These are phyloP conservation scores for Cajanus cajan DNA, from an alignment of 306 rosid species.

Conservation along the genomic window DNA sequence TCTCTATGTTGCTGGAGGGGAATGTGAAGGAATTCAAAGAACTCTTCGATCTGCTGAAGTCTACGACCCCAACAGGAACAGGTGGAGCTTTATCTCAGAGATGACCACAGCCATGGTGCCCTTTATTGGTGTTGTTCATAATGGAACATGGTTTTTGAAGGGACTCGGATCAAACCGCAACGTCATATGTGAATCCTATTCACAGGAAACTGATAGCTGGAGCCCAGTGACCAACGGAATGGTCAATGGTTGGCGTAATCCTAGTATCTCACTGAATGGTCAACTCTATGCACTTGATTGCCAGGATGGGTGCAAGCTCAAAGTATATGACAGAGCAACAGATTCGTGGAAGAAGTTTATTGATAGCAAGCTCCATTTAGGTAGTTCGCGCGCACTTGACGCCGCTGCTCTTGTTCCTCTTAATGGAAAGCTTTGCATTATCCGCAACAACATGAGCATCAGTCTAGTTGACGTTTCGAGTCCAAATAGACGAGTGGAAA, in stretches of 20 bases:
- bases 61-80: conserved; percentile 81
- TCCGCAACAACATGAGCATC: conserved; percentile 98
- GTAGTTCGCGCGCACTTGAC: conserved; percentile 82
- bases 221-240: conserved; percentile 73
- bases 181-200: conserved; percentile 88
- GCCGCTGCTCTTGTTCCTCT: conserved; percentile 98
- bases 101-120: conserved; percentile 99
- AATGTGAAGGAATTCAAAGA: conserved; percentile 96
- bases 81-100: conserved; percentile 93
- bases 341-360: conserved; percentile 94
- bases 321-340: conserved; percentile 70
- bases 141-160: conserved; percentile 88
- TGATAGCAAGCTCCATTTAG: conserved; percentile 96
- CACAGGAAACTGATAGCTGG: conserved; percentile 94
- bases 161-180: conserved; percentile 92
- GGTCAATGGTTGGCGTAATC: conserved; percentile 96
- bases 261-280: conserved; percentile 85
- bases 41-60: conserved; percentile 96
- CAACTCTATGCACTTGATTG: conserved; percentile 90
- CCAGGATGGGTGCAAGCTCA: conserved; percentile 91
- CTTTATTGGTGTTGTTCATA: conserved; percentile 92
- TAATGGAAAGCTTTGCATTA: conserved; percentile 91
- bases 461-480: conserved; percentile 84
- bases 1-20: conserved; percentile 98
- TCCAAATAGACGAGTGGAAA: conserved; percentile 69